Evolutionary conservation across 768 basidiomycete species (phyloP).

Genomic region (Lentinus brumalis): DNA sequence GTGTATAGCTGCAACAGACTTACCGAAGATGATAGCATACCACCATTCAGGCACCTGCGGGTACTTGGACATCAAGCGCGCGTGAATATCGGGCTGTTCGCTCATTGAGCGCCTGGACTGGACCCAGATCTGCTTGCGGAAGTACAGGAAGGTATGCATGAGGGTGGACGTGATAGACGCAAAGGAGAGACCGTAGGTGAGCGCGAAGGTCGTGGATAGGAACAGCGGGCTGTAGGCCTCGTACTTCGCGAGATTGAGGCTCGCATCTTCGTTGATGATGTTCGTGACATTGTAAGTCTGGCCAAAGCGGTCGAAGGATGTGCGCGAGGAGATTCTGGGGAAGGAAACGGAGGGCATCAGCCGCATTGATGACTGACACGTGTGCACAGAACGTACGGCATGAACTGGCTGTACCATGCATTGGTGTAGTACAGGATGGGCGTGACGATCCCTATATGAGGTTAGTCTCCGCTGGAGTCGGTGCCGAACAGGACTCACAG

Average conservation of each 20-base stretch:
- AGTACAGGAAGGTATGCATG: constrained; percentile 48
- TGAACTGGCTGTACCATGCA: constrained; percentile 36
- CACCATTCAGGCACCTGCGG: constrained; percentile 56
- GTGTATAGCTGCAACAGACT: constrained; percentile 11
- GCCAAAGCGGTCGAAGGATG: constrained; percentile 48
- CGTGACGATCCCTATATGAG: constrained; percentile 38
- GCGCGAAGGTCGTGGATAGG: constrained; percentile 54
- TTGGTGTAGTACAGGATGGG: constrained; percentile 43
- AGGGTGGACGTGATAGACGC: constrained; percentile 47
- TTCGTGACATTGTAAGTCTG: constrained; percentile 41
- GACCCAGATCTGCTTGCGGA: constrained; percentile 44
- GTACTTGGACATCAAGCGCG: constrained; percentile 47
- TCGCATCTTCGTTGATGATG: constrained; percentile 39
- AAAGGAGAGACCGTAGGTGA: constrained; percentile 49
- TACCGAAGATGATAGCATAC: constrained; percentile 45
- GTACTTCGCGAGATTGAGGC: constrained; percentile 41
- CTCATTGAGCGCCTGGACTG: constrained; percentile 45
- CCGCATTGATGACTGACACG: too few species aligned
- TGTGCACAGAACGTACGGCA: constrained; percentile 34
- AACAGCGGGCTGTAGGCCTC: constrained; percentile 47
- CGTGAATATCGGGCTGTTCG: constrained; percentile 54
- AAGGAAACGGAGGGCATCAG: too few species aligned
- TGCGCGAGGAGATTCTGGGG: constrained; percentile 33
- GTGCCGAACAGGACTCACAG: constrained; percentile 31
- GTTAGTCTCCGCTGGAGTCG: neutral